Evolutionary conservation across 2,329 filamentous ascomycete genomes (phyloP), one percentile per base, ranked within the genome.

Genomic region (Plectosphaerella cucumerina): DNA sequence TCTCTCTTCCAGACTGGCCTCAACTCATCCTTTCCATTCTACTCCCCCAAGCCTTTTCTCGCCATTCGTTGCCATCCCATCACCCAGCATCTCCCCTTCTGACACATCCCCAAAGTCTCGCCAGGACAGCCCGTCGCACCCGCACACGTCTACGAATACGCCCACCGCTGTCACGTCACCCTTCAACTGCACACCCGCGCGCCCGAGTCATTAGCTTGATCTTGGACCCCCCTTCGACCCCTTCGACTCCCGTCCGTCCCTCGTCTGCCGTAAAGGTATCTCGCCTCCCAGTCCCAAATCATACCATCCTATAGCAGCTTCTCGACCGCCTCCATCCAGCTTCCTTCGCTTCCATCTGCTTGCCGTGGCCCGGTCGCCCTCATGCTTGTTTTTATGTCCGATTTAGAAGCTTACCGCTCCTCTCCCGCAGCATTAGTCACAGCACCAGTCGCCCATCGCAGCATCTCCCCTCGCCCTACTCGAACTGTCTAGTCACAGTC

Each of bases 201-300:
- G 50, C 53, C 54, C 56, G 50, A 58, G 56, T 56, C 56, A 58
- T 58, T 58, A 53, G 47, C 39, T 58, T 58, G 56, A 56, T 44
- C 56, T 56, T 55, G 56, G 55, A 56, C 23, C 35, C 53, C 41
- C 35, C 48, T 11, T 12, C 21, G 42, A 44, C 42, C 39, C 21
- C 42, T 11, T 5, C n/a, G 6, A 42, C 39, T 35, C 17, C 15
- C 34, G 15, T 22, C 31, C 18, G 15, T 33, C 31, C 21, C 15
- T 22, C 22, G 22, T 45, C 31, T 45, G 43, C 23, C 43, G 15
- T 45, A 23, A 45, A 26, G 43, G 43, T 45, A 45, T 17, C 43
- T 37, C 17, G 33, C 14, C 23, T 14, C 26, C 56, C 45, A 34
- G 10, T 34, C 47, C n/a, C n/a, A n/a, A n/a, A 23, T 43, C 18